Percentiles rank a stretch among this genome's conserved stretches.
phyloP scores from a whole-genome alignment of 805 yeast genomes.

The Maudiozyma barnettii region DNA sequence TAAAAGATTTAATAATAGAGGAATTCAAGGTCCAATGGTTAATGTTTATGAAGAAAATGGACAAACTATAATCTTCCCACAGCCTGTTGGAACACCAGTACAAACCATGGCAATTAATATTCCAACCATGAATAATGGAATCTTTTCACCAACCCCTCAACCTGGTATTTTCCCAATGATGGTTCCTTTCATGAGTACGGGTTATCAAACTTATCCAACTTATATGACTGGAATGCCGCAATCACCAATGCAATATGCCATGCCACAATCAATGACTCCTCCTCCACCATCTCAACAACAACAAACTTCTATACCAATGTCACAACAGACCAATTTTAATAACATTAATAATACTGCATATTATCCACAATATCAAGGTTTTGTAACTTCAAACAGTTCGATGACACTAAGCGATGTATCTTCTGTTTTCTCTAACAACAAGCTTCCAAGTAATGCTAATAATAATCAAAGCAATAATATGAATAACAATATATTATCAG shows the following conservation, averaged over 20 bases:
- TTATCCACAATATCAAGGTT: not conserved
- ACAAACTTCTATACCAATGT: not conserved
- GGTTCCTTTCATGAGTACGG: constrained; percentile 3
- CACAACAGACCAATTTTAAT: not conserved
- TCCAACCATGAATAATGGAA: not conserved
- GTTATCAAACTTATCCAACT: constrained; percentile 3
- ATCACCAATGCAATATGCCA: not conserved
- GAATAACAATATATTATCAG: constrained; percentile 3
- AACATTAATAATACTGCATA: not conserved
- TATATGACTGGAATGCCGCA: not conserved
- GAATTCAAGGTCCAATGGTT: not conserved
- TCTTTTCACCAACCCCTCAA: not conserved
- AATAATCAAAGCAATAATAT: not conserved
- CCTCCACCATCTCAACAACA: not conserved
- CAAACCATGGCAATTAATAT: constrained; percentile 3
- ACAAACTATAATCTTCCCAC: constrained; percentile 1
- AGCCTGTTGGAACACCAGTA: constrained; percentile 2
- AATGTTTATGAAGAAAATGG: constrained; percentile 1
- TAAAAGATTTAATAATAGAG: constrained; percentile 2
- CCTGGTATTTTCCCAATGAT: constrained; percentile 2
- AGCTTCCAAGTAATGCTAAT: not conserved
- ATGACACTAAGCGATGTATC: constrained; percentile 13
- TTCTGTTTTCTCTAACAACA: constrained; percentile 9
- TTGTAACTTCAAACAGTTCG: constrained; percentile 10
- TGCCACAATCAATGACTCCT: not conserved